phyloP scores from a whole-genome alignment of 2,329 filamentous ascomycete species.

The Thielaviopsis punctulata region DNA sequence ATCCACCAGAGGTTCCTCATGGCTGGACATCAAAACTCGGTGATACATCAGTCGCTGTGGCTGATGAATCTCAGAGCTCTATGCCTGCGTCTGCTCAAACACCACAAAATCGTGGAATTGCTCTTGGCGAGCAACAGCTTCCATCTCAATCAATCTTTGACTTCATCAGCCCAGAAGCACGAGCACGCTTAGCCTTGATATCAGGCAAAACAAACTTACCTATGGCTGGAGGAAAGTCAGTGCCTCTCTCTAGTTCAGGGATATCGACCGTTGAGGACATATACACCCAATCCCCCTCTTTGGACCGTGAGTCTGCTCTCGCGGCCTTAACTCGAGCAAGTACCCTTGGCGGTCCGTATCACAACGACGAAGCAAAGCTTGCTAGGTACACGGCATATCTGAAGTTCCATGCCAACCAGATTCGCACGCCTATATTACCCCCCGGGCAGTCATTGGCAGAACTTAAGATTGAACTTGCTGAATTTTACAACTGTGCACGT shows the following conservation, averaged over 20 bases:
- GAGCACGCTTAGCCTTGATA: conserved; percentile 57
- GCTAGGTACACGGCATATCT: conserved; percentile 69
- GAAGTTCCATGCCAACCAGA: conserved; percentile 27
- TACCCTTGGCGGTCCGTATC: conserved; percentile 60
- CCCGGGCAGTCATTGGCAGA: conserved; percentile 32
- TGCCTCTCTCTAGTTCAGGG: conserved; percentile 44
- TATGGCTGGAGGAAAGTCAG: conserved; percentile 50
- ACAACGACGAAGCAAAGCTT: conserved; percentile 63
- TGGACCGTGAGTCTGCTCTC: conserved; percentile 49
- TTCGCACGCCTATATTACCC: conserved; percentile 21
- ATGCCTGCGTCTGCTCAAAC: neutral
- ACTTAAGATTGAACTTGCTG: conserved; percentile 60
- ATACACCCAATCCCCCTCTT: conserved; percentile 30
- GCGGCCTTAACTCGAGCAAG: conserved; percentile 50
- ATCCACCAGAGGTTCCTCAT: conserved; percentile 5
- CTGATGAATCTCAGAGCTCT: neutral
- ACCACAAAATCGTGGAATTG: neutral
- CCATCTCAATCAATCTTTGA: conserved; percentile 94
- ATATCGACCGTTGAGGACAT: conserved; percentile 40
- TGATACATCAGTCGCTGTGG: neutral
- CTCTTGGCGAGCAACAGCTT: conserved; percentile 55
- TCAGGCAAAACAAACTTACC: conserved; percentile 67
- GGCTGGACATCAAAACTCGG: neutral
- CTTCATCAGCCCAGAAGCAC: conserved; percentile 62
- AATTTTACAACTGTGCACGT: conserved; percentile 49